Percentiles rank a stretch among this genome's conserved stretches.
These are phyloP conservation scores for Verbena officinalis DNA, from an alignment of 257 asterid species.

Conservation along the genomic window DNA sequence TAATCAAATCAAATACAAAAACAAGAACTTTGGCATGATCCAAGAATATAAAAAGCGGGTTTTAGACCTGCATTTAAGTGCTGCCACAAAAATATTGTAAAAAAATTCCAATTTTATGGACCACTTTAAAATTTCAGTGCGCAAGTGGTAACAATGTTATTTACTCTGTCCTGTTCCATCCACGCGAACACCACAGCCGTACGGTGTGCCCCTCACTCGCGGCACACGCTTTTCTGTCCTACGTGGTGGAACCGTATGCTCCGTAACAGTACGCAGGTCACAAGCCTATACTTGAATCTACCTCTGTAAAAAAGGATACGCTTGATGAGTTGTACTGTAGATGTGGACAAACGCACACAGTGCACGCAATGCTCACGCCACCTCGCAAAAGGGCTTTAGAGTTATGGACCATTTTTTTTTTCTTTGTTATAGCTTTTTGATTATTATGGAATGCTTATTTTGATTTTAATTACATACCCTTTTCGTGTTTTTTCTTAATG, in stretches of 20 bases:
- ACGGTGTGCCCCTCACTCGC: constrained; percentile 18
- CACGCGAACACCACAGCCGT: constrained; percentile 38
- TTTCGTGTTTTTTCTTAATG: not conserved
- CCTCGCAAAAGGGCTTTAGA: not conserved
- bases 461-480: not conserved
- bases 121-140: constrained; percentile 29
- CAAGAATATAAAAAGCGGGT: not conserved
- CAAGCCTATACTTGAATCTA: not conserved
- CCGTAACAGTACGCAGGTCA: constrained; percentile 19
- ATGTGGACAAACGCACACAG: constrained; percentile 18
- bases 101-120: not conserved
- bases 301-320: constrained; percentile 1
- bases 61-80: not conserved
- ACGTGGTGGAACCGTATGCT: constrained; percentile 1
- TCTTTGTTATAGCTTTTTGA: not conserved
- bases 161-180: not conserved
- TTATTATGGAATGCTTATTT: not conserved
- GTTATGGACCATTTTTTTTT: constrained; percentile 17
- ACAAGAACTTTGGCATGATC: too few relatives aligned
- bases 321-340: constrained; percentile 26
- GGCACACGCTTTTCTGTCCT: constrained; percentile 41
- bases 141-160: constrained; percentile 14
- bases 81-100: not conserved
- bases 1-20: too few relatives aligned
- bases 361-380: constrained; percentile 2